Evolutionary conservation across 108 stramenopile genomes (phyloP).

Genomic region (Aurantiochytrium sp.): DNA sequence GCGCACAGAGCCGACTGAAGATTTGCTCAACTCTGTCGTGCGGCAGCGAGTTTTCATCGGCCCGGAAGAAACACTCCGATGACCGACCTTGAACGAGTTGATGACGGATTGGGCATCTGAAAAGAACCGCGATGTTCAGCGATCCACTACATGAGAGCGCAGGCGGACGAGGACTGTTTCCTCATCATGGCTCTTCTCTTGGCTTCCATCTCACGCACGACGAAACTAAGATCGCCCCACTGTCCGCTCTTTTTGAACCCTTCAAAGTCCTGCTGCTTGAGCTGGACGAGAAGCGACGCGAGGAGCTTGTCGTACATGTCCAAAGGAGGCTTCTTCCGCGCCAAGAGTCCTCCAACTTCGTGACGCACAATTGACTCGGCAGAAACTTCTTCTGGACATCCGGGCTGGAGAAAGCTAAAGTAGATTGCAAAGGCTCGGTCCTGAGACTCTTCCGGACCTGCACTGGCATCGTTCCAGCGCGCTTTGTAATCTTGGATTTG

Average conservation of each 20-base stretch:
- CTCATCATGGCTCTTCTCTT: background rate
- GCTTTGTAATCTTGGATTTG: background rate
- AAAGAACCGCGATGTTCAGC: too few species aligned
- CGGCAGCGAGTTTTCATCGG: too few species aligned
- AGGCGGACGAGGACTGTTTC: background rate
- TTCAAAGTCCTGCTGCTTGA: background rate
- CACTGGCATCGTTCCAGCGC: background rate
- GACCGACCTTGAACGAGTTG: too few species aligned
- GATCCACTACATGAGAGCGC: too few species aligned
- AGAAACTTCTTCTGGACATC: background rate
- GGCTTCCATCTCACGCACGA: background rate
- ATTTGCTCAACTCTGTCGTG: too few species aligned
- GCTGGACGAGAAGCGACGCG: background rate
- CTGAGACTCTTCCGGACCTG: background rate
- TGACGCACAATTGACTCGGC: background rate
- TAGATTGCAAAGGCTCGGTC: conserved; percentile 7
- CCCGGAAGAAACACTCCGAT: too few species aligned
- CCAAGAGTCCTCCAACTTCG: background rate
- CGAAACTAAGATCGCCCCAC: background rate
- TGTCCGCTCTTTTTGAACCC: background rate
- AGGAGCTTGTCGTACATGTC: background rate
- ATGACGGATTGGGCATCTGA: too few species aligned
- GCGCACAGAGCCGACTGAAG: too few species aligned
- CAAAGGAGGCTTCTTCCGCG: background rate
- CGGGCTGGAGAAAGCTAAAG: conserved; percentile 5